Evolutionary conservation across 139 green algal species (phyloP), one percentile per base, ranked within the genome.

Genomic region (Chlamydomonas incerta): DNA sequence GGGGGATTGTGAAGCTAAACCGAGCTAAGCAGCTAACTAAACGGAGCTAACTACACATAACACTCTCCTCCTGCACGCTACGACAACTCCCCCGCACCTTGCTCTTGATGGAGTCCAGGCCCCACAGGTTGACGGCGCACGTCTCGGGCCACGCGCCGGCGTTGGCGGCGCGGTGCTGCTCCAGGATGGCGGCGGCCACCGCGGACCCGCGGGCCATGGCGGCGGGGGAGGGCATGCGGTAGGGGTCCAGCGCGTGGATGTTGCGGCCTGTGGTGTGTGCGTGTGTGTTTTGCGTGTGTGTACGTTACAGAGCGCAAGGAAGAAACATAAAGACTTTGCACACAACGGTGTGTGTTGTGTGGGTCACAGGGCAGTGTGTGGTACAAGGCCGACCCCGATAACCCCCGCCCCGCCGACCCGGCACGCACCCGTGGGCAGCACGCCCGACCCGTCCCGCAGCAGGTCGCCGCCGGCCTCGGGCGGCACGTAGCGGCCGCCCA

Each of bases 81-180:
- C n/a, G n/a, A n/a, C n/a, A n/a, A n/a, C n/a, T n/a, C n/a, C n/a
- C 20, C 60, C 77, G 1, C 8, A 91, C 93, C 81, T 98, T 98
- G 52, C 97, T 99, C 89, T 99, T 99, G 88, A 99, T 99, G 0
- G 96, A 94, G 82, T 99, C 97, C 67, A 99, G 92, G 0, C 97
- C 97, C 97, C 97, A 99, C 57, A 99, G 92, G 82, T 98, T 99
- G 26, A 99, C 96, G 11, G 95, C 94, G 60, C 99, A 92, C 11
- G 97, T 99, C 88, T 99, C 96, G 0, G 97, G 97, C 60, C 90
- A 97, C 2, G 74, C 89, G 20, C 95, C 88, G 75, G 60, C 83
- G 52, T 26, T 50, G 41, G 6, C 41, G 41, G 41, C 41, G 41
- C 2, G 29, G 62, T 83, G 75, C 46, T 83, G 77, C 17, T 74